Conservation (phyloP, 352 stramenopile genomes). For the Pythium periplocum region DNA sequence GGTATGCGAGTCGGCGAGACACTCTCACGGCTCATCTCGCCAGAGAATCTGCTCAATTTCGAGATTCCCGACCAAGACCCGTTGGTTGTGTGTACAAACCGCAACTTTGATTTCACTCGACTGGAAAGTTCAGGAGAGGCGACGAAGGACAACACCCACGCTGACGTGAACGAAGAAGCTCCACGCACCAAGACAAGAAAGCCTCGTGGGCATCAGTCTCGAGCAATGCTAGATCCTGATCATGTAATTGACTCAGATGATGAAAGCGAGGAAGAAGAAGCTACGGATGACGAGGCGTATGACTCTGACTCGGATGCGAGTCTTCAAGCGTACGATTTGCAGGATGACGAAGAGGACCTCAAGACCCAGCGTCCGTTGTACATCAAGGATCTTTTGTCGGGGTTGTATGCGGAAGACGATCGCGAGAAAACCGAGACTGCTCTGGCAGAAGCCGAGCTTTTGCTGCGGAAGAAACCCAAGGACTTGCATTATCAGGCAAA, state of each 20-base stretch:
- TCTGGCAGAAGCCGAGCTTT: constrained; percentile 42
- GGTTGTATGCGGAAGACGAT: constrained; percentile 50
- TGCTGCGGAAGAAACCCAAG: constrained; percentile 47
- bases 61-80: constrained; percentile 39
- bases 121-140: neutral
- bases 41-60: constrained; percentile 63
- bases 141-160: constrained; percentile 4
- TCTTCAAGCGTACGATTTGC: constrained; percentile 56
- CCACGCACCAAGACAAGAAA: no score
- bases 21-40: constrained; percentile 47
- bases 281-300: constrained; percentile 15
- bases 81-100: constrained; percentile 7
- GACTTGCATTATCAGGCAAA: constrained; percentile 60
- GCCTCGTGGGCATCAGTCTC: no score
- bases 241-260: constrained; percentile 31
- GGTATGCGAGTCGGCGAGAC: constrained; percentile 74
- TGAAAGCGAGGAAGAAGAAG: constrained; percentile 17
- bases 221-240: constrained; percentile 46
- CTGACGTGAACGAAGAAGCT: constrained; percentile 3
- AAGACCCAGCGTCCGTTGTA: constrained; percentile 52
- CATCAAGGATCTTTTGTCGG: constrained; percentile 58
- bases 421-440: constrained; percentile 49
- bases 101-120: constrained; percentile 12
- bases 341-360: constrained; percentile 69
- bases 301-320: constrained; percentile 68